phyloP scores from a whole-genome alignment of 1,284 basidiomycete species.

The Caloboletus inedulis region DNA sequence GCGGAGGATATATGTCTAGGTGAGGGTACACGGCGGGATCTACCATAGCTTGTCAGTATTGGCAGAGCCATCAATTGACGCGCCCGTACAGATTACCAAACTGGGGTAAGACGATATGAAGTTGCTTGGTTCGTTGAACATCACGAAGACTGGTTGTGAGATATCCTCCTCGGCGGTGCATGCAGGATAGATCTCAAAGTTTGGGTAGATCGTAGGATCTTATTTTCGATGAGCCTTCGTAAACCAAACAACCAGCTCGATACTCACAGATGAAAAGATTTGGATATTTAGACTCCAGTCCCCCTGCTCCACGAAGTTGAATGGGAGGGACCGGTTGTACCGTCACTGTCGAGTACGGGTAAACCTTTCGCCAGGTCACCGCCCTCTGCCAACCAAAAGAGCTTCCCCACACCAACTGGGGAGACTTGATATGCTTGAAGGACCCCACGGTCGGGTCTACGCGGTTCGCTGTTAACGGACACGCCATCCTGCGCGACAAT shows the following conservation, averaged over 20 bases:
- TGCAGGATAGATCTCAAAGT: slow-evolving; percentile 31
- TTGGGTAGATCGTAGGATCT: slow-evolving; percentile 33
- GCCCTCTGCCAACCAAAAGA: slow-evolving; percentile 24
- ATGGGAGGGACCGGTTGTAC: not conserved
- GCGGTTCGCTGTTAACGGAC: slow-evolving; percentile 2
- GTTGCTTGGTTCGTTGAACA: not conserved
- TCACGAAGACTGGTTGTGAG: slow-evolving; percentile 1
- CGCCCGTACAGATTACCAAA: slow-evolving; percentile 27
- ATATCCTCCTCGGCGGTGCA: slow-evolving; percentile 3
- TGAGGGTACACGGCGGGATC: slow-evolving; percentile 45
- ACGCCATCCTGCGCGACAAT: not conserved
- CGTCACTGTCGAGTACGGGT: slow-evolving; percentile 16
- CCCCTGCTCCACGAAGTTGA: slow-evolving; percentile 12
- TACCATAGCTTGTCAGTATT: slow-evolving; percentile 22
- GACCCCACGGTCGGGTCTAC: slow-evolving; percentile 41
- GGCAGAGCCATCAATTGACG: not conserved
- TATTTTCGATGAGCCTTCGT: slow-evolving; percentile 4
- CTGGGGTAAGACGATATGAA: slow-evolving; percentile 11
- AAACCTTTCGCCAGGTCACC: slow-evolving; percentile 17
- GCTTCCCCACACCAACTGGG: slow-evolving; percentile 12
- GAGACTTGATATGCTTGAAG: not conserved
- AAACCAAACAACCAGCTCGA: not conserved
- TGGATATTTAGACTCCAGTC: slow-evolving; percentile 20
- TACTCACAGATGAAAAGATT: slow-evolving; percentile 26
- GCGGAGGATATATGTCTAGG: slow-evolving; percentile 44